Percentiles rank a stretch among this genome's conserved stretches.
Evolutionary conservation across 371 early-diverging fungal species (phyloP).

Genomic region (Nematocida major): DNA sequence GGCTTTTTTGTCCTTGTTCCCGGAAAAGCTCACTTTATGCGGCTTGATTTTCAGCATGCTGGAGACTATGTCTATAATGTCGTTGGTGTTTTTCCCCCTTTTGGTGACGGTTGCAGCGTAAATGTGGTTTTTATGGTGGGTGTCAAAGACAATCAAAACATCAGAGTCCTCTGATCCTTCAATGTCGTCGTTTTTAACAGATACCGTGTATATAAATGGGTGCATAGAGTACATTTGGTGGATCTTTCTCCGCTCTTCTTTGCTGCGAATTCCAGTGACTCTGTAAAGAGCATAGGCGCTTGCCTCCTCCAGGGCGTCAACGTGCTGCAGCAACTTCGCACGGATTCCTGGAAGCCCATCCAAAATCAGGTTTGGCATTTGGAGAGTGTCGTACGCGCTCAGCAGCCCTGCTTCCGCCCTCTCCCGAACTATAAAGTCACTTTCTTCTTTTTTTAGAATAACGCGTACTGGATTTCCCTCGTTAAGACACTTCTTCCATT

Average conservation of each 20-base stretch:
- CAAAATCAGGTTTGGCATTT: not conserved
- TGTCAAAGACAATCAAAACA: slow-evolving; percentile 20
- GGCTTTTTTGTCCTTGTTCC: slow-evolving; percentile 93
- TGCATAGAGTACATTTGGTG: slow-evolving; percentile 51
- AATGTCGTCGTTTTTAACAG: slow-evolving; percentile 36
- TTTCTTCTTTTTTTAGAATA: slow-evolving; percentile 49
- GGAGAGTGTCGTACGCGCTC: not conserved
- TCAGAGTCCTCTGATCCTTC: not conserved
- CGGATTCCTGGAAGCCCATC: not conserved
- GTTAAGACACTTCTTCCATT: slow-evolving; percentile 23
- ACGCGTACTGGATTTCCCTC: not conserved
- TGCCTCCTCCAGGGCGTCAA: not conserved
- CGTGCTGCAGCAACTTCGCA: not conserved
- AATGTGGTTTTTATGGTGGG: slow-evolving; percentile 30
- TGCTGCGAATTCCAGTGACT: slow-evolving; percentile 19
- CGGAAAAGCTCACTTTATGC: slow-evolving; percentile 73
- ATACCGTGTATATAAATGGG: slow-evolving; percentile 55
- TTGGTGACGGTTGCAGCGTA: slow-evolving; percentile 56
- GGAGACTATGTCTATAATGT: slow-evolving; percentile 48
- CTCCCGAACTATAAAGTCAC: slow-evolving; percentile 63
- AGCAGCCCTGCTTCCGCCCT: not conserved
- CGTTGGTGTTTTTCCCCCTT: slow-evolving; percentile 52
- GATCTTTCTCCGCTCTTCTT: slow-evolving; percentile 53
- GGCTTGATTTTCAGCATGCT: slow-evolving; percentile 56
- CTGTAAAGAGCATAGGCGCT: not conserved